Evolutionary conservation across 2,329 filamentous ascomycete species (phyloP).

Genomic region (Nakataea oryzae): DNA sequence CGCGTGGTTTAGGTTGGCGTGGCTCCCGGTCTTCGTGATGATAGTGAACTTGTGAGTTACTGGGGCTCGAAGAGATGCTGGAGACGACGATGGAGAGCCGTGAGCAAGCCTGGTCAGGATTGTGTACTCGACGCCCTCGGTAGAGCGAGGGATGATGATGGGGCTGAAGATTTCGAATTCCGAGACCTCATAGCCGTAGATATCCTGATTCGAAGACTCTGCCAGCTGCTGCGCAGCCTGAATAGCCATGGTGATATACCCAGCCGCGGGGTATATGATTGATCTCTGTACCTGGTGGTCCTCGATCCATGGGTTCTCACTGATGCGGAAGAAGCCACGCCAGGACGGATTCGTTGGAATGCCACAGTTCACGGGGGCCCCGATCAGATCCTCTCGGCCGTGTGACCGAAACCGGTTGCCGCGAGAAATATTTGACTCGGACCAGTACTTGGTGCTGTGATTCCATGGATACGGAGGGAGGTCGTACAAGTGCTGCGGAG

Average conservation of each 20-base stretch:
- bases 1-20: conserved; percentile 27
- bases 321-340: conserved; percentile 30
- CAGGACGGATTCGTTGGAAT: conserved; percentile 22
- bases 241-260: conserved; percentile 25
- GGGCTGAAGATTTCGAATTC: conserved; percentile 11
- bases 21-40: conserved; percentile 30
- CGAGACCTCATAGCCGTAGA: conserved; percentile 8
- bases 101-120: conserved; percentile 19
- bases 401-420: conserved; percentile 18
- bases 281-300: conserved; percentile 30
- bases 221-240: conserved; percentile 21
- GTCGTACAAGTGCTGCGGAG: conserved; percentile 16
- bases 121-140: conserved; percentile 34
- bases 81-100: neutral
- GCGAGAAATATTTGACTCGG: conserved; percentile 21
- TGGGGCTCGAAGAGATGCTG: neutral
- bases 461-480: conserved; percentile 30
- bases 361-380: conserved; percentile 12
- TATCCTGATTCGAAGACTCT: neutral
- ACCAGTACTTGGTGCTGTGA: conserved; percentile 25
- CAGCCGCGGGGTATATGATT: conserved; percentile 24
- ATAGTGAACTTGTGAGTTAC: conserved; percentile 26
- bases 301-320: conserved; percentile 31
- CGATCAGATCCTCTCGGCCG: conserved; percentile 17
- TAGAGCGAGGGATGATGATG: conserved; percentile 10